phyloP scores from a whole-genome alignment of 2,329 filamentous ascomycete genomes.

The Epichloe gansuensis region DNA sequence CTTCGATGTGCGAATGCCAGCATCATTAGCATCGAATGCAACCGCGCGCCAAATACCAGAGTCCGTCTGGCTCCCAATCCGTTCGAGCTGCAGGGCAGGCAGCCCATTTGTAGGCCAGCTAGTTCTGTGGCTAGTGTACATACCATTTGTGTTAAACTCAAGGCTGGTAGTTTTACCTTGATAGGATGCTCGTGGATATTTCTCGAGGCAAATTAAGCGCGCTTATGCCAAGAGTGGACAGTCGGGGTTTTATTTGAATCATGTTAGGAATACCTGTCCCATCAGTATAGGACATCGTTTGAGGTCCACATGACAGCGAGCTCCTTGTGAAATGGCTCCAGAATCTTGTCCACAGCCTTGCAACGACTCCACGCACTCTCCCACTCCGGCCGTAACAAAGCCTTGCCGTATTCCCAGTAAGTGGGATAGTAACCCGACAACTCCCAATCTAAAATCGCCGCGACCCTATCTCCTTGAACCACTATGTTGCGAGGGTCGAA shows the following conservation, averaged over 20 bases:
- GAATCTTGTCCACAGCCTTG: slow-evolving; percentile 4
- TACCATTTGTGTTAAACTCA: no score
- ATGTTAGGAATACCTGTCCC: neutral
- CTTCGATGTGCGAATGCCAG: no score
- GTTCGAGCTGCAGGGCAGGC: no score
- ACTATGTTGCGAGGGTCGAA: slow-evolving; percentile 28
- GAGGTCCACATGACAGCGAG: slow-evolving; percentile 5
- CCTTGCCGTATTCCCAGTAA: slow-evolving; percentile 14
- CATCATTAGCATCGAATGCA: no score
- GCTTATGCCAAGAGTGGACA: neutral
- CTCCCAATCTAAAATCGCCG: slow-evolving; percentile 32
- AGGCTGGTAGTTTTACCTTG: no score
- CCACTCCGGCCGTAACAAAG: slow-evolving; percentile 2
- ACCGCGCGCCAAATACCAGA: no score
- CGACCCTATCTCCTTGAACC: slow-evolving; percentile 18
- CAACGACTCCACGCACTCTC: slow-evolving; percentile 4
- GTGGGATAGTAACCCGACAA: slow-evolving; percentile 26
- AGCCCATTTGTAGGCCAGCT: no score
- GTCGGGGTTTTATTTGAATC: no score
- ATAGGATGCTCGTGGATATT: no score
- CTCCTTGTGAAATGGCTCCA: slow-evolving; percentile 5
- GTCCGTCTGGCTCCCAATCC: no score
- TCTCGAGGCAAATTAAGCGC: neutral
- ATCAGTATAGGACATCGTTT: slow-evolving; percentile 4
- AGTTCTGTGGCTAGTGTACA: no score